Evolutionary conservation across 2,329 filamentous ascomycete species (phyloP).

Genomic region (Blumeria hordei): DNA sequence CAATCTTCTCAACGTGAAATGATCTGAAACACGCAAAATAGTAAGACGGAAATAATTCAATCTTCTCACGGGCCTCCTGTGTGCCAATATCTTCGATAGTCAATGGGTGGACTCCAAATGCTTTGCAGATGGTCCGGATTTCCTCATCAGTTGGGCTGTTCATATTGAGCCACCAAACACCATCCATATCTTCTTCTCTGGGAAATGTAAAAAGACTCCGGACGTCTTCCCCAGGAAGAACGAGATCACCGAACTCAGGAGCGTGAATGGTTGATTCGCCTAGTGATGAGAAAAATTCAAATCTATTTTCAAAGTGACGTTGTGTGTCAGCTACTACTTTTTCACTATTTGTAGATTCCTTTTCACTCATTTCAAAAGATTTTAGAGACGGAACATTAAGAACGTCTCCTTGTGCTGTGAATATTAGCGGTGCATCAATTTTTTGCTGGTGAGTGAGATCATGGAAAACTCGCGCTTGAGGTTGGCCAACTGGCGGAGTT

Average conservation of each 20-base stretch:
- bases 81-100: slow-evolving; percentile 92
- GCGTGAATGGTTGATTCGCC: slow-evolving; percentile 86
- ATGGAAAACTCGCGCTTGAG: slow-evolving; percentile 13
- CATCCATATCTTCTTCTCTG: slow-evolving; percentile 37
- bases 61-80: slow-evolving; percentile 92
- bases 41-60: slow-evolving; percentile 90
- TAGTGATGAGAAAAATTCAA: slow-evolving; percentile 92
- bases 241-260: slow-evolving; percentile 62
- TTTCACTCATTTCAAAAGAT: slow-evolving; percentile 24
- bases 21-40: slow-evolving; percentile 97
- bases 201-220: slow-evolving; percentile 58
- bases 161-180: slow-evolving; percentile 98
- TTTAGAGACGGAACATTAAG: slow-evolving; percentile 24
- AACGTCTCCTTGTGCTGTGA: slow-evolving; percentile 31
- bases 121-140: slow-evolving; percentile 67
- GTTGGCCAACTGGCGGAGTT: slow-evolving; percentile 12
- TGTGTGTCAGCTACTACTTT: slow-evolving; percentile 5
- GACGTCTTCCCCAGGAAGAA: slow-evolving; percentile 75
- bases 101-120: slow-evolving; percentile 84
- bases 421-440: slow-evolving; percentile 3
- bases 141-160: slow-evolving; percentile 78
- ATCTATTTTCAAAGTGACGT: slow-evolving; percentile 29
- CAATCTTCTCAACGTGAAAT: slow-evolving; percentile 58
- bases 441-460: slow-evolving; percentile 13
- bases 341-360: slow-evolving; percentile 13